Base-by-base conservation (phyloP, 2,329 filamentous ascomycete genomes). In the Colletotrichum sp. region DNA sequence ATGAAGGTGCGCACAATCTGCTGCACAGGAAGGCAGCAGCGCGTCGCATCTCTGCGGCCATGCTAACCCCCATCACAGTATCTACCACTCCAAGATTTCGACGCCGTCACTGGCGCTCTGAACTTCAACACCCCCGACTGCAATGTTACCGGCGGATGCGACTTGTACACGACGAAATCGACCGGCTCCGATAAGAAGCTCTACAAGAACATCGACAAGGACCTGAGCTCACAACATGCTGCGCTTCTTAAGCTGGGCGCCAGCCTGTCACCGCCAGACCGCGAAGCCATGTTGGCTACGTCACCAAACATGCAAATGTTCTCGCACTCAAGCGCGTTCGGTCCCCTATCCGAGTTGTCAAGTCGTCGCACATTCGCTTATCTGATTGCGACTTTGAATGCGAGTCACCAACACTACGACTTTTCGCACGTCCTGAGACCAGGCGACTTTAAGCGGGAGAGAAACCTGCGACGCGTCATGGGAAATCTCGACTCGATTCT, bases 161-260 rank as follows among this genome's bases (percentile, higher is more conserved):
- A 99, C 85, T 90, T 99, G 21, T 99, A 98, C 89, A 99, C 96
- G 12, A 98, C 96, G 30, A 99, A 99, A 86, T 96, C 97, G 34
- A 96, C 96, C 71, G 96, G 96, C 62, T 93, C 94, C 78, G 97
- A 99, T 84, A 98, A 98, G 91, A 99, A 99, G 84, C 89, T 99
- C 10, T 98, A 98, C 89, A 98, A 96, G 86, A 95, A 94, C 83
- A 99, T 99, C 82, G 96, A 98, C 83, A 93, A 95, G 82, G 96
- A 95, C 34, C 92, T 99, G 75, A 96, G 98, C 84, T 94, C 95
- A 49, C 95, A 98, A 85, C 96, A 99, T 89, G 95, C 96, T 80
- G 95, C 96, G 9, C 91, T 98, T 3, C 89, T 98, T 66, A 94
- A 95, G 78, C 91, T 98, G 32, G 96, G 96, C 34, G 95, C 95